Base-by-base conservation (phyloP, 2,329 filamentous ascomycete genomes). In the Sclerotinia nivalis region DNA sequence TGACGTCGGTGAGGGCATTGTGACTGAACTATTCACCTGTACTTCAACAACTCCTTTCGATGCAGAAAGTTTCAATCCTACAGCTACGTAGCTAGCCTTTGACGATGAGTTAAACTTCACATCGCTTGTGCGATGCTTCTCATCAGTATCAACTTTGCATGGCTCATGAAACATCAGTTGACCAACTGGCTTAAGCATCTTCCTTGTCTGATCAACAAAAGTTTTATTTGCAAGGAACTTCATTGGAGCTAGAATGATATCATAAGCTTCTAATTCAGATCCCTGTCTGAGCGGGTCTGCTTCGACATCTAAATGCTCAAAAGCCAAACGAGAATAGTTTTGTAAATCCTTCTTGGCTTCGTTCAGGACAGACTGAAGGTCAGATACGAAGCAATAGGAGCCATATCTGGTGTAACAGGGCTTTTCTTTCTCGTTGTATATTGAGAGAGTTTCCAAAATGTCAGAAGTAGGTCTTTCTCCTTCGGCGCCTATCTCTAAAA, bases 401-500 rank as follows among this genome's bases (percentile, higher is more conserved):
- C 49, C 20, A 28, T 64, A 64, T 50, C 49, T 15, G 15, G 60
- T 18, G 50, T 28, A 25, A 25, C 28, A 7, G 7, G 31, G 8
- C 7, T 52, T 6, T 18, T 62, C 69, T 12, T 40, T 15, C 37
- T n/a, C 62, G 18, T 52, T n/a, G 15, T 58, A 62, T 15, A 34
- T 59, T 1, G 72, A 65, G 8, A 52, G 43, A 64, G 22, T 34
- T 73, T 18, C 62, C 2, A 71, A 64, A 1, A 49, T 43, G 3
- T 34, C 31, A n/a, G 70, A 72, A 1, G 67, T 69, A 31, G 61
- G 66, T 34, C 71, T 72, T 22, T 73, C 74, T 40, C 40, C 40
- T 22, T 74, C 75, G 49, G 71, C 73, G 12, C 72, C 72, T 52
- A 76, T 72, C 56, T 78, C 74, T 8, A 78, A 72, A 64, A 77